A percentile compares a stretch with the other conserved stretches of the same genome.
These are phyloP conservation scores for Exophiala calicioides DNA, from an alignment of 2,329 filamentous ascomycete genomes.

Conservation along the genomic window DNA sequence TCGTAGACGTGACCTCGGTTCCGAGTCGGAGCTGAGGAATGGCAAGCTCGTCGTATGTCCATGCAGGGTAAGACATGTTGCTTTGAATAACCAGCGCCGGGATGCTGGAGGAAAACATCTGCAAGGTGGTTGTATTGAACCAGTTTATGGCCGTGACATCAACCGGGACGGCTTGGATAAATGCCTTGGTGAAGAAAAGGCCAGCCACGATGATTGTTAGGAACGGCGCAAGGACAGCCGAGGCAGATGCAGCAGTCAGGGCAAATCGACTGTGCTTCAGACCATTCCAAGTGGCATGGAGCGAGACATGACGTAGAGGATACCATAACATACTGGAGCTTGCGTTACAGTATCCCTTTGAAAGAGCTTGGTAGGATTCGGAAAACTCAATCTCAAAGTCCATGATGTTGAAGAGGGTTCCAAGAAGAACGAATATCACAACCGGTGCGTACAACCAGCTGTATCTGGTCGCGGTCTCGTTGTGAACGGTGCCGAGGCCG, in stretches of 20 bases:
- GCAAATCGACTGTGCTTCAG: constrained; percentile 22
- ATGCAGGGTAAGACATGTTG: constrained; percentile 27
- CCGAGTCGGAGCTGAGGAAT: constrained; percentile 9
- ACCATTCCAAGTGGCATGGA: constrained; percentile 20
- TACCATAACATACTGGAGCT: constrained; percentile 24
- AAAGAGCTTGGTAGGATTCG: constrained; percentile 22
- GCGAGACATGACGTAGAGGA: constrained; percentile 16
- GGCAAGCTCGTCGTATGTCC: constrained; percentile 24
- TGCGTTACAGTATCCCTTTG: constrained; percentile 18
- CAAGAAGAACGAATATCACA: constrained; percentile 23
- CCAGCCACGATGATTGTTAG: constrained; percentile 33
- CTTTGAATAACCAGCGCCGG: constrained; percentile 20
- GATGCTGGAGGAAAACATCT: constrained; percentile 4
- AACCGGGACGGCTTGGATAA: constrained; percentile 16
- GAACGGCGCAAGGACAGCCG: constrained; percentile 29
- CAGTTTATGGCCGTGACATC: constrained; percentile 31
- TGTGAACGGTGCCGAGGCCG: constrained; percentile 18
- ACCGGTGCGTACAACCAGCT: constrained; percentile 33
- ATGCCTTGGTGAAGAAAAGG: constrained; percentile 29
- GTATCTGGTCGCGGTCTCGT: constrained; percentile 18
- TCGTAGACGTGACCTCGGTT: neutral
- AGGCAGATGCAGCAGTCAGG: constrained; percentile 25
- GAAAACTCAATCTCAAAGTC: constrained; percentile 24
- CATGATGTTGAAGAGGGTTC: constrained; percentile 27
- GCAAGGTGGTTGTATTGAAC: constrained; percentile 20